phyloP scores from a whole-genome alignment of 2,329 filamentous ascomycete genomes.

The Nemania bipapillata region DNA sequence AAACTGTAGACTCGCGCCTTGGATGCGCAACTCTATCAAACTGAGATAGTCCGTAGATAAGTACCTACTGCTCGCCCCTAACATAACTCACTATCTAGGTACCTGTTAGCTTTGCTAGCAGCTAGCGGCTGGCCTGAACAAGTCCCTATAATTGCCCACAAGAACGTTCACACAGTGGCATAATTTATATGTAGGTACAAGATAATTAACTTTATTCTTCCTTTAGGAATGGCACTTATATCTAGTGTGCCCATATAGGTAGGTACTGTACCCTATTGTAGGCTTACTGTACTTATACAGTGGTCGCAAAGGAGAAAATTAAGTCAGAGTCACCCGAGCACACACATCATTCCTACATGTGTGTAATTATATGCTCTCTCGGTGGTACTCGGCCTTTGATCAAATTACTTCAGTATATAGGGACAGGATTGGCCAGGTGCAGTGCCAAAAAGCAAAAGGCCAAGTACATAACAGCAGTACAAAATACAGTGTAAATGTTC shows the following conservation, averaged over 20 bases:
- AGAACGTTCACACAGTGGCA: not conserved
- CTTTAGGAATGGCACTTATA: not conserved
- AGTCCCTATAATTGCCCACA: not conserved
- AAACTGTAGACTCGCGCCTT: no score
- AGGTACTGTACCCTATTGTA: not conserved
- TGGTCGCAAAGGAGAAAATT: not conserved
- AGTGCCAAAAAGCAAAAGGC: not conserved
- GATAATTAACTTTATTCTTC: not conserved
- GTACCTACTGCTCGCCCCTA: no score
- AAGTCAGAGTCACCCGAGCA: not conserved
- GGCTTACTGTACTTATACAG: slow-evolving; percentile 16
- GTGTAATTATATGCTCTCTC: no score
- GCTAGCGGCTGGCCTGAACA: no score
- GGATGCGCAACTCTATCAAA: no score
- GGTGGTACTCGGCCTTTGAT: not conserved
- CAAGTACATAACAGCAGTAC: not conserved
- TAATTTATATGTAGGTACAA: not conserved
- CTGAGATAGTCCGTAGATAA: no score
- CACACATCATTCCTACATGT: not conserved
- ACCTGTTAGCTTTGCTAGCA: no score
- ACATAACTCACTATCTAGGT: no score
- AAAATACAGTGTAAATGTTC: not conserved
- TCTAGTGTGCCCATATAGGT: not conserved
- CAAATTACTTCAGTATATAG: not conserved
- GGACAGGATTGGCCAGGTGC: not conserved